A percentile compares a stretch with the other conserved stretches of the same genome.
phyloP scores from a whole-genome alignment of 1,284 basidiomycete genomes.

The Malassezia psittaci region DNA sequence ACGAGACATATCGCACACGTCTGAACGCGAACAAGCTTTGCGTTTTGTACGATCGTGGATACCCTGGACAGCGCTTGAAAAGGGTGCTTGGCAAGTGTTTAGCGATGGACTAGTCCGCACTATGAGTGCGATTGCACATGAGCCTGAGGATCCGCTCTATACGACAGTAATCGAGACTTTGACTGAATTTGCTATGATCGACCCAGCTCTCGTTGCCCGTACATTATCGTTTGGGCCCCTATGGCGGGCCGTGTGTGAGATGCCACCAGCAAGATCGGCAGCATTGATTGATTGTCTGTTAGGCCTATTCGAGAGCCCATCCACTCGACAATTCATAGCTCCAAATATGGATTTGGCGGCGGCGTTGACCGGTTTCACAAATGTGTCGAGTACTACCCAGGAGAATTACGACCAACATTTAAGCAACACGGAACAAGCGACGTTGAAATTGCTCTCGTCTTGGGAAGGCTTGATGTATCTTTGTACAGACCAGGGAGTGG shows the following conservation, averaged over 20 bases:
- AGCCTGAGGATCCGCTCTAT: constrained; percentile 78
- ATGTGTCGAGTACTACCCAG: constrained; percentile 48
- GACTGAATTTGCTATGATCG: constrained; percentile 77
- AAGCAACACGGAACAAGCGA: constrained; percentile 75
- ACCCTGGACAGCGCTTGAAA: constrained; percentile 47
- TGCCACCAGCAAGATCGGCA: constrained; percentile 70
- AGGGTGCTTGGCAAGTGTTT: constrained; percentile 9
- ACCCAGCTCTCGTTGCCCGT: constrained; percentile 68
- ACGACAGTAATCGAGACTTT: constrained; percentile 77
- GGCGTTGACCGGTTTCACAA: constrained; percentile 18
- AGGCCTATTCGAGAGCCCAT: constrained; percentile 73
- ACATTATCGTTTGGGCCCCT: constrained; percentile 80
- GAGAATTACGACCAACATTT: constrained; percentile 55
- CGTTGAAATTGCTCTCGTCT: constrained; percentile 65
- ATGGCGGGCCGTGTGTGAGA: constrained; percentile 74
- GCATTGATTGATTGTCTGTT: constrained; percentile 76
- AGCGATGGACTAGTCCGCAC: constrained; percentile 55
- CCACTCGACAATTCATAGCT: constrained; percentile 66
- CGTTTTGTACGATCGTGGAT: constrained; percentile 78
- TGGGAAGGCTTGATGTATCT: constrained; percentile 95
- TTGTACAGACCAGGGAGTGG: constrained; percentile 75
- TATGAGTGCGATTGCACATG: constrained; percentile 82
- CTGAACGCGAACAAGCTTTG: constrained; percentile 86
- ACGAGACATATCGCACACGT: not conserved
- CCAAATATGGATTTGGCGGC: constrained; percentile 65